A percentile compares a stretch with the other conserved stretches of the same genome.
Conservation (phyloP, 345 rosid species). For the Zanthoxylum bungeanum region DNA sequence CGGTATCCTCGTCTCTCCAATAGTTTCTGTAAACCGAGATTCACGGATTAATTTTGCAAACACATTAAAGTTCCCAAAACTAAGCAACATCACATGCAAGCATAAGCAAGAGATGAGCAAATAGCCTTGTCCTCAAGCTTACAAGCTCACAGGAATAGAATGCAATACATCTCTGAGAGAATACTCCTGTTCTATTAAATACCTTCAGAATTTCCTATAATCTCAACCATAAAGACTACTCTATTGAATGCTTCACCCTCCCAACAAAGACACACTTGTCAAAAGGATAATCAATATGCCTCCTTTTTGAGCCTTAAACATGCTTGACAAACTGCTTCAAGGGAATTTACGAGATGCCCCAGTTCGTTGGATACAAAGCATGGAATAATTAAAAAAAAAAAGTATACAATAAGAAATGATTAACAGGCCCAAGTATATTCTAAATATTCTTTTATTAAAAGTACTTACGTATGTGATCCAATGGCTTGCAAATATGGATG, state of each 20-base stretch:
- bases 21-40: slow-evolving; percentile 65
- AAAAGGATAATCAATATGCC: background rate
- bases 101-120: background rate
- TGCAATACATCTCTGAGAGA: background rate
- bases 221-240: background rate
- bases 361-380: background rate
- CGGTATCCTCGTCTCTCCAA: slow-evolving; percentile 95
- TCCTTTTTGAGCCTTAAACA: background rate
- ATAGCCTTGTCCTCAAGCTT: background rate
- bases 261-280: background rate
- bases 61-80: background rate
- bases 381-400: background rate
- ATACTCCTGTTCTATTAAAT: background rate
- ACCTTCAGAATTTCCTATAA: background rate
- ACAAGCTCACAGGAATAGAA: background rate
- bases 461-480: slow-evolving; percentile 88
- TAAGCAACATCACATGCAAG: background rate
- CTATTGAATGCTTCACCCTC: background rate
- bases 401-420: background rate
- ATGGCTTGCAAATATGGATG: slow-evolving; percentile 96
- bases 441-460: background rate
- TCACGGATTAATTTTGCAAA: background rate
- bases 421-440: background rate
- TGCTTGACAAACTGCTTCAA: background rate
- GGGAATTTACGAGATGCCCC: background rate